Conservation (phyloP, 2,329 filamentous ascomycete species). For the Sphaerulina populicola region DNA sequence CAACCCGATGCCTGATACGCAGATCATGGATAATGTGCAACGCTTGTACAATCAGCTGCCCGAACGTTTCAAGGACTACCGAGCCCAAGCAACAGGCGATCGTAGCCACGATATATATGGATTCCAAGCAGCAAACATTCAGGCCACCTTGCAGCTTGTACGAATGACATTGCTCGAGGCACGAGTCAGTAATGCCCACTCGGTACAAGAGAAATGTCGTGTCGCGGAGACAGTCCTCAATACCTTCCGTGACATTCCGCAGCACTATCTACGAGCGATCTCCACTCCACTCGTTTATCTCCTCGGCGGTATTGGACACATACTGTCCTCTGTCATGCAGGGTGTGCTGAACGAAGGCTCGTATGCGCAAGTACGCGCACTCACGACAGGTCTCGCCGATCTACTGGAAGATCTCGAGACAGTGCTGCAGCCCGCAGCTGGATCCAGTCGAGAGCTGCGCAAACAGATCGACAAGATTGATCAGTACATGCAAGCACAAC, state of each 20-base stretch:
- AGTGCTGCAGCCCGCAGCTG: slow-evolving; percentile 35
- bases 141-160: slow-evolving; percentile 43
- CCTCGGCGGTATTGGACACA: slow-evolving; percentile 43
- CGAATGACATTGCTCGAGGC: slow-evolving; percentile 39
- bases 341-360: slow-evolving; percentile 37
- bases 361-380: slow-evolving; percentile 37
- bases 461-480: slow-evolving; percentile 41
- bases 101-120: slow-evolving; percentile 36
- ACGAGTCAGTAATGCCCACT: slow-evolving; percentile 8
- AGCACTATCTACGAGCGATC: slow-evolving; percentile 42
- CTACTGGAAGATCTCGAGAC: slow-evolving; percentile 41
- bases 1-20: slow-evolving; percentile 23
- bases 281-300: slow-evolving; percentile 45
- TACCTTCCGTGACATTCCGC: slow-evolving; percentile 39
- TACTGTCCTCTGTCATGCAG: slow-evolving; percentile 44
- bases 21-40: slow-evolving; percentile 27
- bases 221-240: slow-evolving; percentile 41
- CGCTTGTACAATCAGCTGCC: slow-evolving; percentile 29
- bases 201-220: slow-evolving; percentile 40
- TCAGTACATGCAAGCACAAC: slow-evolving; percentile 34
- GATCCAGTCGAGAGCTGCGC: slow-evolving; percentile 36
- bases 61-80: slow-evolving; percentile 27
- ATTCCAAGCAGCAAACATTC: slow-evolving; percentile 47
- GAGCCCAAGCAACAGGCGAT: slow-evolving; percentile 29
- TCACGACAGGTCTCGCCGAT: slow-evolving; percentile 41